Evolutionary conservation across 371 early-diverging fungal genomes (phyloP), one percentile per base, ranked within the genome.

Genomic region (Chytridiales sp.): DNA sequence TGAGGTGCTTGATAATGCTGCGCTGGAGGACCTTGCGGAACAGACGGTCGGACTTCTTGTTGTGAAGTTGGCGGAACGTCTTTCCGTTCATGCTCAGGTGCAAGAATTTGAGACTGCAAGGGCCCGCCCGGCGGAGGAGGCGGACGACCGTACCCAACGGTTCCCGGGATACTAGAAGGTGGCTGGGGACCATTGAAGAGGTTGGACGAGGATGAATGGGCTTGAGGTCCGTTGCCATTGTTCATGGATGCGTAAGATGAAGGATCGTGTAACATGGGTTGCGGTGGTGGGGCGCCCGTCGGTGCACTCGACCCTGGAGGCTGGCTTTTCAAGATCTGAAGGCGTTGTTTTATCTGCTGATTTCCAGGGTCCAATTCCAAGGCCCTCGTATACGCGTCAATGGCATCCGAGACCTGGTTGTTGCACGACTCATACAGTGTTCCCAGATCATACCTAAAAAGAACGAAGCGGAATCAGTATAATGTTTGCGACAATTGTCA

Each of bases 361-460:
- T 91, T 90, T 34, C 72, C 73, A 0, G 94, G 95, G 67, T 96
- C 96, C 30, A 95, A 72, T 69, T 96, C 94, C 6, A 87, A 81
- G 1, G 97, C 99, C 17, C 93, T 86, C 53, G 89, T 83, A 74
- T 97, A 98, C 0, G 99, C 99, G 66, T 98, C 97, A 38, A 97
- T 76, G 0, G 99, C 99, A 72, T 98, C 99, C 59, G 85, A 84
- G 36, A 93, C 85, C 70, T 98, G 98, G 73, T 95, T 95, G 74
- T 97, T 95, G 77, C 98, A 97, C 0, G 93, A 85, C 66, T 98
- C 99, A 69, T 98, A 98, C 2, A 98, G 79, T 0, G 94, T 94
- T 1, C 99, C 99, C 5, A 98, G 76, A 66, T 98, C 91, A 60
- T 85, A 90, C 78, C 78, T 78, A 29, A n/a, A 17, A 17, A 38